Evolutionary conservation across 2,329 filamentous ascomycete species (phyloP).

Genomic region (Sporothrix protearum): DNA sequence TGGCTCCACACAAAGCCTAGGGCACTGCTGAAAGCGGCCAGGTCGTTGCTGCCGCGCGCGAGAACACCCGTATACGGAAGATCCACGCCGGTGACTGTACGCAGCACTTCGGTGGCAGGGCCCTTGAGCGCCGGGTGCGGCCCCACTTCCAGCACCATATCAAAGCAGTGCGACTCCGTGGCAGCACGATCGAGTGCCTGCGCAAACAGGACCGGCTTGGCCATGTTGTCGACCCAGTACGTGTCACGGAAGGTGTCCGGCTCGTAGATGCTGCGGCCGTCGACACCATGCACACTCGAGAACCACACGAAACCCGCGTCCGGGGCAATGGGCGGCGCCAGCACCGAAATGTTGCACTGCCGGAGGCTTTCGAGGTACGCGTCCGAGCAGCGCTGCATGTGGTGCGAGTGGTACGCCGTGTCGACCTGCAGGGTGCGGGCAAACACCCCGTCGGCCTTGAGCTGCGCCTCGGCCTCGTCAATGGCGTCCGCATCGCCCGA

Average conservation of each 20-base stretch:
- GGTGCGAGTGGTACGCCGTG: slow-evolving; percentile 49
- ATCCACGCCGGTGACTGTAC: slow-evolving; percentile 28
- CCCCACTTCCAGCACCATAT: slow-evolving; percentile 33
- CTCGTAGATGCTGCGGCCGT: slow-evolving; percentile 21
- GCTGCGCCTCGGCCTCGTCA: slow-evolving; percentile 27
- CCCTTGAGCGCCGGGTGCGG: slow-evolving; percentile 32
- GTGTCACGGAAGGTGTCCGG: slow-evolving; percentile 24
- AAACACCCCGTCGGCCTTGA: slow-evolving; percentile 34
- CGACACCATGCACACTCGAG: slow-evolving; percentile 39
- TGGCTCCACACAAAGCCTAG: slow-evolving; percentile 24
- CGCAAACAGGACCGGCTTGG: slow-evolving; percentile 34
- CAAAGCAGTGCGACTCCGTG: slow-evolving; percentile 21
- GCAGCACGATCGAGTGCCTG: slow-evolving; percentile 26
- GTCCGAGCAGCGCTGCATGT: slow-evolving; percentile 41
- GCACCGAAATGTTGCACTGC: slow-evolving; percentile 31
- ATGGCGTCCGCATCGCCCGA: slow-evolving; percentile 38
- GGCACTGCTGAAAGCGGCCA: slow-evolving; percentile 20
- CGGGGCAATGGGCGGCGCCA: slow-evolving; percentile 22
- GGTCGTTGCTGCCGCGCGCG: slow-evolving; percentile 24
- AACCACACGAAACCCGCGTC: slow-evolving; percentile 36
- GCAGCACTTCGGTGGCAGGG: slow-evolving; percentile 29
- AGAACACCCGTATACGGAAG: slow-evolving; percentile 23
- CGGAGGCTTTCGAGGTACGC: slow-evolving; percentile 37
- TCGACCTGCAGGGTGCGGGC: slow-evolving; percentile 41
- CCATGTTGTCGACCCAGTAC: slow-evolving; percentile 37